These are phyloP conservation scores for Entophlyctis luteolus DNA, from an alignment of 192 early-diverging fungal species.

Conservation along the genomic window DNA sequence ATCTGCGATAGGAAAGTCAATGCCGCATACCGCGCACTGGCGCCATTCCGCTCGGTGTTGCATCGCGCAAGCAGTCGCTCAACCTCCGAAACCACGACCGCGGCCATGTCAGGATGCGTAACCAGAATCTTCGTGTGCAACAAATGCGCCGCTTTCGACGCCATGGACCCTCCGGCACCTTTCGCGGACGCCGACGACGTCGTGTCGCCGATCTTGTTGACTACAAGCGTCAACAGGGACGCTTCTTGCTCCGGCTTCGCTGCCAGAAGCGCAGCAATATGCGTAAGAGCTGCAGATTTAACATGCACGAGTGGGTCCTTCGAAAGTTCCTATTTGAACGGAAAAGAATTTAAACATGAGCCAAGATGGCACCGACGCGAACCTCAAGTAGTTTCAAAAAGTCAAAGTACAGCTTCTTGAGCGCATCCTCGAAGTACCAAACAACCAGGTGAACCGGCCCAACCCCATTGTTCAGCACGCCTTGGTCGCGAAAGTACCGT, in stretches of 20 bases:
- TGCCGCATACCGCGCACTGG: constrained; percentile 86
- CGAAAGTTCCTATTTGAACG: constrained; percentile 55
- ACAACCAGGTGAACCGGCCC: constrained; percentile 72
- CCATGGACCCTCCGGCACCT: too few relatives aligned
- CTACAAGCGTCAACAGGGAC: constrained; percentile 83
- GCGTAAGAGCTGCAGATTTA: constrained; percentile 72
- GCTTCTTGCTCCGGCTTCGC: constrained; percentile 95
- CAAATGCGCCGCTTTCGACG: constrained; percentile 70
- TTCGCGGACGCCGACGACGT: constrained; percentile 85
- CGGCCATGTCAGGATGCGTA: constrained; percentile 83
- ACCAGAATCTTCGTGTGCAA: constrained; percentile 67
- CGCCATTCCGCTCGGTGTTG: constrained; percentile 44
- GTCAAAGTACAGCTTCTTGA: constrained; percentile 90
- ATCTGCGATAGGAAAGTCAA: constrained; percentile 90
- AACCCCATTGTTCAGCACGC: constrained; percentile 55
- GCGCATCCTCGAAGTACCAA: constrained; percentile 91
- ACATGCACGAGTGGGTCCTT: constrained; percentile 84
- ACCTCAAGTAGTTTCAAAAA: constrained; percentile 86
- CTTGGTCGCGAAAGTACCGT: constrained; percentile 89
- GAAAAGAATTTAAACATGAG: too few relatives aligned
- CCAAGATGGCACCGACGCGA: too few relatives aligned
- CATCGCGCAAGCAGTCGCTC: constrained; percentile 82
- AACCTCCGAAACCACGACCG: constrained; percentile 79
- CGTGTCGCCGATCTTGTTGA: constrained; percentile 93
- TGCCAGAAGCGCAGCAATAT: constrained; percentile 72